These are phyloP conservation scores for Jaltomata sinuosa DNA, from an alignment of 257 asterid genomes.

Conservation along the genomic window DNA sequence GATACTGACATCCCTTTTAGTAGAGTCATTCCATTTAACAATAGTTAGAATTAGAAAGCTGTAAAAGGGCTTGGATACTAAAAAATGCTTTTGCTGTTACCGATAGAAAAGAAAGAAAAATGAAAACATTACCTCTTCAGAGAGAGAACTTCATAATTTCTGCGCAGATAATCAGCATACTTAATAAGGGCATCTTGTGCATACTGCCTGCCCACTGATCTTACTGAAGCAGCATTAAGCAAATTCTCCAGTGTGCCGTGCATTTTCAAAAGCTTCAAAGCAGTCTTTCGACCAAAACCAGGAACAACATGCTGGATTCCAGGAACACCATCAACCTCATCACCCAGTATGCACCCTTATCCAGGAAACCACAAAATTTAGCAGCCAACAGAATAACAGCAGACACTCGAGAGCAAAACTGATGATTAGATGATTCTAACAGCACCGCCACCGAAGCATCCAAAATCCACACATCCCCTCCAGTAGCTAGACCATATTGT, in stretches of 20 bases:
- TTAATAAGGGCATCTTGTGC: conserved; percentile 79
- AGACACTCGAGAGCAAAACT: neutral
- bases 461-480: neutral
- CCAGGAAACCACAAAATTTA: neutral
- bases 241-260: conserved; percentile 69
- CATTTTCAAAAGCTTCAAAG: conserved; percentile 71
- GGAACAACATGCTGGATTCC: conserved; percentile 90
- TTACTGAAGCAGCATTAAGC: conserved; percentile 67
- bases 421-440: neutral
- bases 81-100: neutral
- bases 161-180: conserved; percentile 66
- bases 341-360: conserved; percentile 90
- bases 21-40: neutral
- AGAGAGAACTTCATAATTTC: conserved; percentile 75
- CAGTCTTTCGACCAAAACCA: conserved; percentile 92
- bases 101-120: neutral
- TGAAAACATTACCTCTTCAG: conserved; percentile 51
- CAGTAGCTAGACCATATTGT: neutral
- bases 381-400: neutral
- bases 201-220: conserved; percentile 71
- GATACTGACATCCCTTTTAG: conserved; percentile 64
- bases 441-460: neutral
- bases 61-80: neutral
- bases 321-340: conserved; percentile 85
- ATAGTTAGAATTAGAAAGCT: neutral